phyloP scores from a whole-genome alignment of 2,329 filamentous ascomycete genomes.

The Ophiostoma novo-ulmi region DNA sequence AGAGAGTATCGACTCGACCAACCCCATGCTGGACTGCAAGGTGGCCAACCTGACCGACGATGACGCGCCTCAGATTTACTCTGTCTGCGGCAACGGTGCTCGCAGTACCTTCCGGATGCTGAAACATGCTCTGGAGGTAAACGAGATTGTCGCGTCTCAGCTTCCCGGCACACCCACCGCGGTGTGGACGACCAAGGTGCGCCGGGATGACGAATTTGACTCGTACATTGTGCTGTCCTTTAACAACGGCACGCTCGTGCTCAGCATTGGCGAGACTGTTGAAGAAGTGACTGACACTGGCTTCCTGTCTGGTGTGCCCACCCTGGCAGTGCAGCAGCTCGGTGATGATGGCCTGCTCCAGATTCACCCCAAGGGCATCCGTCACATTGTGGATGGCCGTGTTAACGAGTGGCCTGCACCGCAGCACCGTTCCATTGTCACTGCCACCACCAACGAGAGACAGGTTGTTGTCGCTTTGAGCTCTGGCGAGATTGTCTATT shows the following conservation, averaged over 20 bases:
- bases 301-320: slow-evolving; percentile 82
- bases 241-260: slow-evolving; percentile 79
- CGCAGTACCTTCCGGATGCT: slow-evolving; percentile 86
- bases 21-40: slow-evolving; percentile 85
- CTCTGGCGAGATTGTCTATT: slow-evolving; percentile 95
- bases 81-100: slow-evolving; percentile 81
- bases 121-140: slow-evolving; percentile 87
- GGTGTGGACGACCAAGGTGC: slow-evolving; percentile 93
- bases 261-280: slow-evolving; percentile 94
- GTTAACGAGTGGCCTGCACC: slow-evolving; percentile 93
- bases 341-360: slow-evolving; percentile 91
- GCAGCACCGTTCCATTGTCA: slow-evolving; percentile 89
- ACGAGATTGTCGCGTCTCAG: slow-evolving; percentile 92
- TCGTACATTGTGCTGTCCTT: slow-evolving; percentile 95
- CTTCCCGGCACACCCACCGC: slow-evolving; percentile 81
- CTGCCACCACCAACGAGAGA: slow-evolving; percentile 84
- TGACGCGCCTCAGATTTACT: slow-evolving; percentile 94
- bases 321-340: slow-evolving; percentile 86
- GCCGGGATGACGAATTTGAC: slow-evolving; percentile 75
- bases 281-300: slow-evolving; percentile 93
- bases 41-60: slow-evolving; percentile 86
- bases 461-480: slow-evolving; percentile 93
- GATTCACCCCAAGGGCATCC: slow-evolving; percentile 92
- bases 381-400: slow-evolving; percentile 73
- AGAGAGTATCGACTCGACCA: slow-evolving; percentile 81